Conservation (phyloP, 2,329 filamentous ascomycete genomes). For the Xylariomycetidae sp. region DNA sequence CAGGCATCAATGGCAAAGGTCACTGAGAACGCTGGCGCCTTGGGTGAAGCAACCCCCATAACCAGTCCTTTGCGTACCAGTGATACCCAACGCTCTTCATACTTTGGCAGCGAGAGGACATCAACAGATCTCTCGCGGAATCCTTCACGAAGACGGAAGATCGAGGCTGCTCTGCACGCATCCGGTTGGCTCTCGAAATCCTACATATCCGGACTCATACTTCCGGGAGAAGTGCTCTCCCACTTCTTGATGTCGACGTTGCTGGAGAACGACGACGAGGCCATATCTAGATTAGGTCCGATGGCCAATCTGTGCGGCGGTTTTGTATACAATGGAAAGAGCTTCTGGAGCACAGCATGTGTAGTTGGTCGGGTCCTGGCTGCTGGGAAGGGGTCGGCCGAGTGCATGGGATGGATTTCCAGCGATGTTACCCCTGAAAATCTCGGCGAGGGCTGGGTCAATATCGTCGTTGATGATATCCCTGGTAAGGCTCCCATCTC, state of each 20-base stretch:
- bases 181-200: conserved; percentile 65
- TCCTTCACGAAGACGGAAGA: conserved; percentile 44
- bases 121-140: conserved; percentile 24
- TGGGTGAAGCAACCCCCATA: conserved; percentile 38
- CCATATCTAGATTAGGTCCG: conserved; percentile 53
- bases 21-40: conserved; percentile 41
- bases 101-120: conserved; percentile 35
- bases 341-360: conserved; percentile 65
- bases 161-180: conserved; percentile 53
- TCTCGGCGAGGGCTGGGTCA: conserved; percentile 52
- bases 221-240: conserved; percentile 58
- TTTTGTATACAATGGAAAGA: conserved; percentile 59
- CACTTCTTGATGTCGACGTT: conserved; percentile 64
- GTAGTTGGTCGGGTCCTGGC: conserved; percentile 62
- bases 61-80: conserved; percentile 34
- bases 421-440: conserved; percentile 52
- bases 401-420: conserved; percentile 67
- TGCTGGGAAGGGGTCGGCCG: conserved; percentile 55
- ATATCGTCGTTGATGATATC: conserved; percentile 51
- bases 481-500: conserved; percentile 44
- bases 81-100: conserved; percentile 37
- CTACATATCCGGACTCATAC: conserved; percentile 60
- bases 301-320: conserved; percentile 60
- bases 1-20: conserved; percentile 46
- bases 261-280: conserved; percentile 59